Base-by-base conservation (phyloP, 805 yeast genomes). In the Saccharomycopsis vini region DNA sequence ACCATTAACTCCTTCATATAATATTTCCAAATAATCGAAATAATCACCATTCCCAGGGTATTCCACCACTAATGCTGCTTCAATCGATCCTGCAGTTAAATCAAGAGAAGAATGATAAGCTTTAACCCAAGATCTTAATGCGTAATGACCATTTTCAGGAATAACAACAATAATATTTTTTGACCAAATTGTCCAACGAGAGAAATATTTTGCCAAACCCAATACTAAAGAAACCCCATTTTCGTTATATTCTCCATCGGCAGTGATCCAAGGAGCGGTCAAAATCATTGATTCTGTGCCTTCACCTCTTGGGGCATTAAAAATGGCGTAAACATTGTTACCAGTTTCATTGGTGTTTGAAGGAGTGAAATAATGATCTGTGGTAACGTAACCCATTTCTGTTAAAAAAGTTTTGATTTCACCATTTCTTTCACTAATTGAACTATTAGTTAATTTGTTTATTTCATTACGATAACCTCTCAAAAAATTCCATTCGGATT, bases 271-370 rank as follows among this genome's bases (percentile, higher is more conserved):
- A 0, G 97, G 97, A 5, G 92, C 87, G 6, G 80, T 83, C 36
- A 92, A 60, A 1, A 89, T 94, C 75, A 92, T 81, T 0, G 97
- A 86, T 61, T 92, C 98, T 1, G 97, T 88, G 47, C 89, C 92
- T 55, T 90, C 97, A 22, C 97, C 97, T 50, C 95, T 68, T 6
- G 97, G 95, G 0, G 95, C 92, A 57, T 86, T 95, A 62, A 84
- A 71, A 3, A 89, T 75, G 0, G 87, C 95, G 59, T 90, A 92
- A 30, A 85, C 64, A 36, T 72, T 72, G 24, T 67, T 64, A 16
- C 76, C 75, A 15, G 56, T 54, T 43, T 69, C 68, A 16, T 64
- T 32, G 6, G 21, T 18, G 22, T 50, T 49, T 13, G 52, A 46
- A 22, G 57, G 60, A 3, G 50, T 40, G 63, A 67, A 66, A 23